These are phyloP conservation scores for Cryptococcus neoformans DNA, from an alignment of 1,284 basidiomycete species.

Conservation along the genomic window DNA sequence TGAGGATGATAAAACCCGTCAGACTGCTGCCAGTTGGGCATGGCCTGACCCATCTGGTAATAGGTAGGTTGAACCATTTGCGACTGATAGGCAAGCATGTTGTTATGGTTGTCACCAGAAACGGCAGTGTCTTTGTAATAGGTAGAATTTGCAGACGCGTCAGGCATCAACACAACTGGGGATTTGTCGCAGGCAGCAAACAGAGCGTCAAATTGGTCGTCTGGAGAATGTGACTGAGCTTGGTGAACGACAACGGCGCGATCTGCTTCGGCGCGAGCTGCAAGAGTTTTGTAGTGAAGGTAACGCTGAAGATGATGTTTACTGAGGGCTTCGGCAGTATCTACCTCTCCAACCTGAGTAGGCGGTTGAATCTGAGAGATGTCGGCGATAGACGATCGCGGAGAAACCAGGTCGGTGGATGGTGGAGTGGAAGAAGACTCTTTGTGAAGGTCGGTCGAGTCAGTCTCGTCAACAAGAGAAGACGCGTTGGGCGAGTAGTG, in stretches of 20 bases:
- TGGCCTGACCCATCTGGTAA: constrained; percentile 4
- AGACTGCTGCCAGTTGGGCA: constrained; percentile 10
- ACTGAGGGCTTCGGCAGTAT: constrained; percentile 35
- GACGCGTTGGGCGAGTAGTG: constrained; percentile 17
- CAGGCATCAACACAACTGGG: constrained; percentile 16
- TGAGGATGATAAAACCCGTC: constrained; percentile 17
- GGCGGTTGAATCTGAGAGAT: constrained; percentile 1
- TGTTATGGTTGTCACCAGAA: constrained; percentile 7
- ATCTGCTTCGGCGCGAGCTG: constrained; percentile 37
- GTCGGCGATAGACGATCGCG: constrained; percentile 21
- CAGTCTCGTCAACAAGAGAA: constrained; percentile 1
- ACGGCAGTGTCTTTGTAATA: constrained; percentile 2
- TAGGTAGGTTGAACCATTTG: constrained; percentile 8
- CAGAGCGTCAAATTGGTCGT: constrained; percentile 21
- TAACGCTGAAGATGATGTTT: constrained; percentile 43
- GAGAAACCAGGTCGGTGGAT: constrained; percentile 31
- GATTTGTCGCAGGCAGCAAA: constrained; percentile 17
- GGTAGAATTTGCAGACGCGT: constrained; percentile 5
- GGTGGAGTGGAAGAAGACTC: constrained; percentile 17
- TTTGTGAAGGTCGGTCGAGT: constrained; percentile 6
- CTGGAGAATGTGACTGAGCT: neutral
- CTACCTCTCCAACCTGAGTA: constrained; percentile 12
- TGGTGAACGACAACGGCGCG: constrained; percentile 15
- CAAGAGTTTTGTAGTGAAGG: constrained; percentile 44
- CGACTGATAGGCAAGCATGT: constrained; percentile 32